phyloP scores from a whole-genome alignment of 257 asterid genomes.

The Solanum peruvianum region DNA sequence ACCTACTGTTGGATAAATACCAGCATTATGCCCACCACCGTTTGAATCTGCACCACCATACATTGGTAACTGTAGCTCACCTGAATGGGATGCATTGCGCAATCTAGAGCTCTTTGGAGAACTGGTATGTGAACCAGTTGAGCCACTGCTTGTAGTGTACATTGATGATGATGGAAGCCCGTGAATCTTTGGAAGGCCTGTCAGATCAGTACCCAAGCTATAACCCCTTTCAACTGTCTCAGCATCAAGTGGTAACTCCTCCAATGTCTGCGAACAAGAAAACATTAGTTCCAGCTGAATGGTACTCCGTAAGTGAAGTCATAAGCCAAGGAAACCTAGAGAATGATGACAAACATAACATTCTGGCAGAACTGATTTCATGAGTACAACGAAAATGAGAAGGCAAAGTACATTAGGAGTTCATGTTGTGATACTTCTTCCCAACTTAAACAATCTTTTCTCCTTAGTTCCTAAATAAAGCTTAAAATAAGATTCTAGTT shows the following conservation, averaged over 20 bases:
- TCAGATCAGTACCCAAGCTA: conserved; percentile 54
- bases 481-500: background rate
- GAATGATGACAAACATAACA: background rate
- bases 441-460: background rate
- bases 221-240: conserved; percentile 86
- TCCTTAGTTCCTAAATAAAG: background rate
- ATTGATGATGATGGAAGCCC: conserved; percentile 83
- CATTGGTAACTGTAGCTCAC: conserved; percentile 60
- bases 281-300: background rate
- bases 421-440: background rate
- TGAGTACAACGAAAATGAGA: background rate
- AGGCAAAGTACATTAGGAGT: background rate
- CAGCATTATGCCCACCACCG: conserved; percentile 44
- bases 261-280: conserved; percentile 45
- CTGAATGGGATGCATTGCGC: conserved; percentile 77
- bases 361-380: background rate
- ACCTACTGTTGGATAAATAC: conserved; percentile 44
- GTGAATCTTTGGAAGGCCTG: conserved; percentile 86
- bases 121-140: conserved; percentile 40
- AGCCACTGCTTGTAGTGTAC: conserved; percentile 36
- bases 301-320: background rate
- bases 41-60: conserved; percentile 37
- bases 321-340: background rate
- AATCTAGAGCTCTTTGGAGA: conserved; percentile 46
- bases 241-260: conserved; percentile 89